Conservation (phyloP, 2,329 filamentous ascomycete species). For the Parastagonospora nodorum region DNA sequence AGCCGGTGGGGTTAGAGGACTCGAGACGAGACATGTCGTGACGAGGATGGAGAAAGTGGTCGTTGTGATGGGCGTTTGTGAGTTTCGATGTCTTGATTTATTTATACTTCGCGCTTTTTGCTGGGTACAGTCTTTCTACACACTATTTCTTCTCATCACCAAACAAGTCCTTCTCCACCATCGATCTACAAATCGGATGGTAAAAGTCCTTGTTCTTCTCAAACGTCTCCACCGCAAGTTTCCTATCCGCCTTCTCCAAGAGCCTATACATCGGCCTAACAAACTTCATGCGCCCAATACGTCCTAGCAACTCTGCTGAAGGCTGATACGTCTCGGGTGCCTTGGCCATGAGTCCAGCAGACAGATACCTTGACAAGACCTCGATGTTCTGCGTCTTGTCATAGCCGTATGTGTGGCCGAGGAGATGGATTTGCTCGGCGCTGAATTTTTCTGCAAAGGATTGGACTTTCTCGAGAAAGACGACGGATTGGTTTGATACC, state of each 20-base stretch:
- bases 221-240: conserved; percentile 80
- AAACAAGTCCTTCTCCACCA: conserved; percentile 84
- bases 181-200: conserved; percentile 80
- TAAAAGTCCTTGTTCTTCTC: conserved; percentile 90
- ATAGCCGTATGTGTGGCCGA: conserved; percentile 75
- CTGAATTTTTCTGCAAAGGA: conserved; percentile 68
- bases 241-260: conserved; percentile 74
- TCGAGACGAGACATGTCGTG: conserved; percentile 10
- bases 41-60: neutral
- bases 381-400: conserved; percentile 82
- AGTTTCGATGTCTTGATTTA: too few species aligned
- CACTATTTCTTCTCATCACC: conserved; percentile 38
- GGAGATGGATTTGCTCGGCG: conserved; percentile 67
- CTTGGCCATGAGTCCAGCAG: conserved; percentile 75
- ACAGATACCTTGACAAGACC: conserved; percentile 78
- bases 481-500: conserved; percentile 85
- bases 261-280: conserved; percentile 82
- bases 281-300: conserved; percentile 95
- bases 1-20: conserved; percentile 24
- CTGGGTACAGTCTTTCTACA: neutral
- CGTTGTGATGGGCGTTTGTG: too few species aligned
- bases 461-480: conserved; percentile 84
- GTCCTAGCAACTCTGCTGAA: conserved; percentile 74
- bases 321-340: conserved; percentile 72
- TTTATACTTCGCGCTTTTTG: neutral